Percentiles rank a stretch among this genome's conserved stretches.
Evolutionary conservation across 768 basidiomycete genomes (phyloP).

Genomic region (Podaxis mareebaensis): DNA sequence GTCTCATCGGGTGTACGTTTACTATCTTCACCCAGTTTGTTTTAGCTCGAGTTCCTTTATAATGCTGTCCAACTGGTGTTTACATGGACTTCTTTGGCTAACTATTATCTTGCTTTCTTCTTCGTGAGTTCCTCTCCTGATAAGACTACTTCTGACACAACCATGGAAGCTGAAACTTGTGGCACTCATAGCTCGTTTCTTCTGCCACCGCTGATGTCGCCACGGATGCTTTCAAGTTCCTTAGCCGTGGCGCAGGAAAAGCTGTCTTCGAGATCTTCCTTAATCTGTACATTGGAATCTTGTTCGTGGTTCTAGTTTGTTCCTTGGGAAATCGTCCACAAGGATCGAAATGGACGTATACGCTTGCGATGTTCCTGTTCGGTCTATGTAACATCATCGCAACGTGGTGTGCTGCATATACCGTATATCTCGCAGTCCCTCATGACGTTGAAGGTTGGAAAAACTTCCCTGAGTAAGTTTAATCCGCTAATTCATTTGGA

Average conservation of each 20-base stretch:
- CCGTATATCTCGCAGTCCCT: slow-evolving; percentile 83
- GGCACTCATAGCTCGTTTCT: slow-evolving; percentile 61
- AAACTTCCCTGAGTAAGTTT: slow-evolving; percentile 62
- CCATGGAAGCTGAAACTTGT: slow-evolving; percentile 14
- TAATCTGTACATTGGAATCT: slow-evolving; percentile 79
- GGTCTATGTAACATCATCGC: slow-evolving; percentile 78
- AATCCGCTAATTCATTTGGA: slow-evolving; percentile 12
- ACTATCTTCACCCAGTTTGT: background rate
- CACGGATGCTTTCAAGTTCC: slow-evolving; percentile 79
- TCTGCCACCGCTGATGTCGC: slow-evolving; percentile 63
- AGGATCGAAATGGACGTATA: slow-evolving; percentile 87
- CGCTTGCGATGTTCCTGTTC: slow-evolving; percentile 73
- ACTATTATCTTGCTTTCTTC: slow-evolving; percentile 94
- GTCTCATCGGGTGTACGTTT: background rate
- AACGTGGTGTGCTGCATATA: slow-evolving; percentile 89
- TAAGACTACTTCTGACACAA: background rate
- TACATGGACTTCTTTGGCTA: slow-evolving; percentile 92
- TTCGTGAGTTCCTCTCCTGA: slow-evolving; percentile 58
- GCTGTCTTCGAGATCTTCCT: slow-evolving; percentile 77
- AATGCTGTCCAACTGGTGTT: slow-evolving; percentile 88
- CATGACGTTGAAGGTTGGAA: slow-evolving; percentile 77
- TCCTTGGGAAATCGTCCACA: slow-evolving; percentile 92
- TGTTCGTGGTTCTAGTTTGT: slow-evolving; percentile 82
- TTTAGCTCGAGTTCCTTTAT: slow-evolving; percentile 87
- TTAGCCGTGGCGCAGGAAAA: slow-evolving; percentile 69